Evolutionary conservation across 441 rosid species (phyloP).

Genomic region (Aleurites moluccanus): DNA sequence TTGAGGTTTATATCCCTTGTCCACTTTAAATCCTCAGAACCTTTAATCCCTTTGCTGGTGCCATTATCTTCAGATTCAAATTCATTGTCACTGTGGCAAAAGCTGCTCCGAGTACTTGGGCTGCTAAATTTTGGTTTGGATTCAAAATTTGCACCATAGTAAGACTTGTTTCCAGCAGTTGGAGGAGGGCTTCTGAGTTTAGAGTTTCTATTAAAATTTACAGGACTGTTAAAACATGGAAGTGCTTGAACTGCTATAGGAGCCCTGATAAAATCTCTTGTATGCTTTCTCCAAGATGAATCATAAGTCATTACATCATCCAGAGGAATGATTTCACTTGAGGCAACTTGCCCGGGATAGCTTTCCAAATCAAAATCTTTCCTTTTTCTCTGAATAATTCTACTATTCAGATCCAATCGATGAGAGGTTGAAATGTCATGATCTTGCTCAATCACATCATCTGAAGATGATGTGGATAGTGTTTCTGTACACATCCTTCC

Average conservation of each 20-base stretch:
- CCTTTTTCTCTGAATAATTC: slow-evolving; percentile 22
- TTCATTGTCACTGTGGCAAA: slow-evolving; percentile 15
- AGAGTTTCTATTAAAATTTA: slow-evolving; percentile 20
- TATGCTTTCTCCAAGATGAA: slow-evolving; percentile 26
- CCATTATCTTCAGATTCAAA: slow-evolving; percentile 11
- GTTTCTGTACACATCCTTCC: slow-evolving; percentile 26
- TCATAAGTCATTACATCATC: slow-evolving; percentile 18
- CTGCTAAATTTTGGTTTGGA: slow-evolving; percentile 19
- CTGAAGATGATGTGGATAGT: slow-evolving; percentile 17
- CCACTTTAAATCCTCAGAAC: slow-evolving; percentile 14
- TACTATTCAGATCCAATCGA: slow-evolving; percentile 18
- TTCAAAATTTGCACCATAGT: slow-evolving; percentile 26
- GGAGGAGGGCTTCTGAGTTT: slow-evolving; percentile 30
- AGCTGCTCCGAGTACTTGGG: slow-evolving; percentile 12
- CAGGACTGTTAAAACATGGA: slow-evolving; percentile 40
- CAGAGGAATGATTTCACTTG: slow-evolving; percentile 21
- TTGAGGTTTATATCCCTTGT: slow-evolving; percentile 19
- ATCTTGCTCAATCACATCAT: slow-evolving; percentile 29
- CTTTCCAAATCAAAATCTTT: slow-evolving; percentile 15
- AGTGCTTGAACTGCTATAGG: slow-evolving; percentile 48
- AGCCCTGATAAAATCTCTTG: slow-evolving; percentile 16
- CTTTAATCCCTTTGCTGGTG: slow-evolving; percentile 4
- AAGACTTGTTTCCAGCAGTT: slow-evolving; percentile 21
- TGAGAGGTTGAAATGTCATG: slow-evolving; percentile 22
- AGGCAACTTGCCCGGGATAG: slow-evolving; percentile 6